A percentile compares a stretch with the other conserved stretches of the same genome.
These are phyloP conservation scores for Medakamo hakoo DNA, from an alignment of 139 green algal genomes.

Conservation along the genomic window DNA sequence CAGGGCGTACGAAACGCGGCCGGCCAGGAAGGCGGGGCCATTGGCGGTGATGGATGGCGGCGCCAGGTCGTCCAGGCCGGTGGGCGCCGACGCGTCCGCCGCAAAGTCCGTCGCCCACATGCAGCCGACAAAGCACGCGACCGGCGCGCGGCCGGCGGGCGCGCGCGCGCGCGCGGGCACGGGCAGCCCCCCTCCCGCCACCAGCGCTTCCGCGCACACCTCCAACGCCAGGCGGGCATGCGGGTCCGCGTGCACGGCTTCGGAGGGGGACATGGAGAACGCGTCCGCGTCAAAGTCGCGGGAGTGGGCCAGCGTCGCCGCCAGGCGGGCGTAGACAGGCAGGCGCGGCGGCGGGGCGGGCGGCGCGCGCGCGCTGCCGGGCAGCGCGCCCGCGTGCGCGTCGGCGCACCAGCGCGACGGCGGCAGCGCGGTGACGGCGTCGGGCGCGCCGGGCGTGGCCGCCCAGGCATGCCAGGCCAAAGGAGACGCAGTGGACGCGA, in stretches of 20 bases:
- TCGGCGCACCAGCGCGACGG: background rate
- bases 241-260: slow-evolving; percentile 66
- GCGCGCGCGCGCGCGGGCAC: too few relatives aligned
- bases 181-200: too few relatives aligned
- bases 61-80: too few relatives aligned
- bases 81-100: too few relatives aligned
- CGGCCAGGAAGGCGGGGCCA: slow-evolving; percentile 9
- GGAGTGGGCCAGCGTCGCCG: too few relatives aligned
- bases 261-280: slow-evolving; percentile 45
- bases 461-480: too few relatives aligned
- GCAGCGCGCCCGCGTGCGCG: background rate
- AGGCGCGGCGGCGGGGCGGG: background rate
- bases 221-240: slow-evolving; percentile 75
- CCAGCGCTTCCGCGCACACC: slow-evolving; percentile 14
- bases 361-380: background rate
- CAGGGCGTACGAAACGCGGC: slow-evolving; percentile 54
- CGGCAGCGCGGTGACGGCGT: background rate
- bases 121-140: too few relatives aligned
- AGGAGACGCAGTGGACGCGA: background rate
- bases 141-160: too few relatives aligned
- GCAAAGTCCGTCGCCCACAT: too few relatives aligned
- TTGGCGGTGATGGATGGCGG: background rate
- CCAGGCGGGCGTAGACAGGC: background rate
- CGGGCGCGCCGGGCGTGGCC: too few relatives aligned
- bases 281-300: slow-evolving; percentile 54